Percentiles rank a stretch among this genome's conserved stretches.
Evolutionary conservation across 208 protist genomes (phyloP).

Genomic region (Leishmania gerbilli): DNA sequence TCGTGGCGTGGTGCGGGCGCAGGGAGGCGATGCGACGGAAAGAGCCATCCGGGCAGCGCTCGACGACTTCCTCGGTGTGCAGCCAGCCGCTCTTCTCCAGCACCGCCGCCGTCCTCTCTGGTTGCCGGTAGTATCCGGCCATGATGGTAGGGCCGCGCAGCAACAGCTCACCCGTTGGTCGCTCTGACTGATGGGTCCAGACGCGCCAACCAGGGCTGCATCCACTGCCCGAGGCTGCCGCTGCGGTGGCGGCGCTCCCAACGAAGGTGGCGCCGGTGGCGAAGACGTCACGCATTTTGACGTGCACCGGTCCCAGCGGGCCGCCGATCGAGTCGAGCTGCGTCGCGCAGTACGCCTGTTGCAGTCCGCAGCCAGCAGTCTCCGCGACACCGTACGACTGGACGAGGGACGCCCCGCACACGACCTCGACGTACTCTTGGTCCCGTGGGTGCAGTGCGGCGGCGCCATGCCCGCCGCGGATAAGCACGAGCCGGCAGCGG

Average conservation of each 20-base stretch:
- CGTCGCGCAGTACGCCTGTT: conserved; percentile 38
- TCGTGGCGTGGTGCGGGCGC: conserved; percentile 61
- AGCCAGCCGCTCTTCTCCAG: conserved; percentile 67
- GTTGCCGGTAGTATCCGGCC: conserved; percentile 84
- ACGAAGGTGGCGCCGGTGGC: conserved; percentile 1
- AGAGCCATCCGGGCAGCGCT: conserved; percentile 43
- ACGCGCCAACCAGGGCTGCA: background rate
- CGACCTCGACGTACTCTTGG: conserved; percentile 75
- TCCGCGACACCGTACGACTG: conserved; percentile 65
- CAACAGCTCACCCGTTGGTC: conserved; percentile 71
- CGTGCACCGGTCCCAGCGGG: conserved; percentile 54
- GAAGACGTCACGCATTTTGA: conserved; percentile 86
- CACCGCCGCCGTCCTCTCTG: conserved; percentile 60
- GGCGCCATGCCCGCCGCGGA: conserved; percentile 13
- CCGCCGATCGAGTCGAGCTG: conserved; percentile 42
- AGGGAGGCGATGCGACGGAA: conserved; percentile 74
- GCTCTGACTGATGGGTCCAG: conserved; percentile 34
- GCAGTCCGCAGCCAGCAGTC: conserved; percentile 41
- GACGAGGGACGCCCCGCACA: conserved; percentile 55
- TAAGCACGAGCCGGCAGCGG: conserved; percentile 52
- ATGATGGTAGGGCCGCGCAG: conserved; percentile 66
- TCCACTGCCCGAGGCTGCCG: background rate
- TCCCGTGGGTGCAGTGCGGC: conserved; percentile 49
- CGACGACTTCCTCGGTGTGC: conserved; percentile 77
- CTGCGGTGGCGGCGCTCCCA: conserved; percentile 13